A percentile compares a stretch with the other conserved stretches of the same genome.
phyloP scores from a whole-genome alignment of 2,329 filamentous ascomycete species.

The Pseudogymnoascus sp. region DNA sequence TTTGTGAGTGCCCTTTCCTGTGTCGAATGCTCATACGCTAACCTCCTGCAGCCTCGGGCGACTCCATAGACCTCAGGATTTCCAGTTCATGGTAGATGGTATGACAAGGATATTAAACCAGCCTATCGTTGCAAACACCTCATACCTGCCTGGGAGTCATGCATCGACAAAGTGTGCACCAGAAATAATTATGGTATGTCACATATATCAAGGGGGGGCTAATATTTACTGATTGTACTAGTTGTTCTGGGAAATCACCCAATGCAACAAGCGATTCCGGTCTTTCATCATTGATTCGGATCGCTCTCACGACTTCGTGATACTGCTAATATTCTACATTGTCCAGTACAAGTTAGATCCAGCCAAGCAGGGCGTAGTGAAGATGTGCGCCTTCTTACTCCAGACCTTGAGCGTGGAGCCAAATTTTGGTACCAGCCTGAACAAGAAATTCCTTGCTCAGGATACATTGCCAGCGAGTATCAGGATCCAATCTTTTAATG shows the following conservation, averaged over 20 bases:
- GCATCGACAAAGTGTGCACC: conserved; percentile 77
- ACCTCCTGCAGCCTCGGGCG: conserved; percentile 40
- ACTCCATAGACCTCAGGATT: conserved; percentile 87
- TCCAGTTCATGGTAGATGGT: conserved; percentile 92
- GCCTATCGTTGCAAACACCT: conserved; percentile 78
- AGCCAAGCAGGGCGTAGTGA: conserved; percentile 82
- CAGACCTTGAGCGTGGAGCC: conserved; percentile 92
- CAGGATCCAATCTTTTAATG: conserved; percentile 73
- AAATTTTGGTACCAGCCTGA: conserved; percentile 82
- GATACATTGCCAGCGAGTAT: conserved; percentile 79
- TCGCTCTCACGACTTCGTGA: conserved; percentile 83
- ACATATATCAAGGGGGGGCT: neutral
- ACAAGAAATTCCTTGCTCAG: conserved; percentile 80
- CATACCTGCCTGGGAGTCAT: conserved; percentile 81
- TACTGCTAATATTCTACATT: conserved; percentile 86
- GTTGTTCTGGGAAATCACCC: conserved; percentile 90
- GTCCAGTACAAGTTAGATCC: conserved; percentile 80
- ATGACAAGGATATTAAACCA: conserved; percentile 91
- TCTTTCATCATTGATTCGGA: conserved; percentile 97
- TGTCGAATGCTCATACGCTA: neutral
- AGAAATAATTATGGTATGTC: conserved; percentile 71
- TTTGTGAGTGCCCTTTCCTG: conserved; percentile 54
- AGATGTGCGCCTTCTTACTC: conserved; percentile 95
- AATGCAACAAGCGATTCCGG: conserved; percentile 95
- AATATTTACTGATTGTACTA: neutral